A percentile compares a stretch with the other conserved stretches of the same genome.
These are phyloP conservation scores for Carex parvula DNA, from an alignment of 176 grass and related monocot species.

Conservation along the genomic window DNA sequence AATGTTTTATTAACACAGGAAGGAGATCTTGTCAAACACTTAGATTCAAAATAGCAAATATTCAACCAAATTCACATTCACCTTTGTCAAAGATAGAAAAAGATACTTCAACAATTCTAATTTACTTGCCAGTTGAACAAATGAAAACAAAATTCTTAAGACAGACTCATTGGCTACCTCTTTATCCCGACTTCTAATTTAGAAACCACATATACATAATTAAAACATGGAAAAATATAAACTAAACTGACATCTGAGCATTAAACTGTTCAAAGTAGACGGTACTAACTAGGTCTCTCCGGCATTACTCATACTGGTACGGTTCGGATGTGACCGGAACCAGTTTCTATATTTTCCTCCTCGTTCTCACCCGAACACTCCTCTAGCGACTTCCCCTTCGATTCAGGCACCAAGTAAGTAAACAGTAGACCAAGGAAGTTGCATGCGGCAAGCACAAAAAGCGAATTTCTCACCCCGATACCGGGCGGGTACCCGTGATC, in stretches of 20 bases:
- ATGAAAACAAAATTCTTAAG: neutral
- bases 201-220: neutral
- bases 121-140: neutral
- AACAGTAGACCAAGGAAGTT: conserved; percentile 34
- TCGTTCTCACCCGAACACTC: conserved; percentile 49
- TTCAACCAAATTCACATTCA: neutral
- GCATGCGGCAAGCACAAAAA: conserved; percentile 46
- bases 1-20: too few species aligned
- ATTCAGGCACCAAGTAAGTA: conserved; percentile 51
- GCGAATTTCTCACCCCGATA: conserved; percentile 60
- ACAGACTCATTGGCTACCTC: neutral
- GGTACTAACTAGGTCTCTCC: neutral
- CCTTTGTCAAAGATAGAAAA: neutral
- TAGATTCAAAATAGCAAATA: too few species aligned
- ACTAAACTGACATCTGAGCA: neutral
- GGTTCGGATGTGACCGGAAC: neutral
- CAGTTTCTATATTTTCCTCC: conserved; percentile 34
- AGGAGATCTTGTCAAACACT: too few species aligned
- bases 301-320: conserved; percentile 24
- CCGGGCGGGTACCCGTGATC: conserved; percentile 59
- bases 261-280: conserved; percentile 5
- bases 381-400: conserved; percentile 53
- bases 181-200: neutral
- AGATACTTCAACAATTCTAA: neutral
- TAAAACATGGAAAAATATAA: neutral